These are phyloP conservation scores for Penicillium robsamsonii DNA, from an alignment of 495 filamentous ascomycete genomes.

Conservation along the genomic window DNA sequence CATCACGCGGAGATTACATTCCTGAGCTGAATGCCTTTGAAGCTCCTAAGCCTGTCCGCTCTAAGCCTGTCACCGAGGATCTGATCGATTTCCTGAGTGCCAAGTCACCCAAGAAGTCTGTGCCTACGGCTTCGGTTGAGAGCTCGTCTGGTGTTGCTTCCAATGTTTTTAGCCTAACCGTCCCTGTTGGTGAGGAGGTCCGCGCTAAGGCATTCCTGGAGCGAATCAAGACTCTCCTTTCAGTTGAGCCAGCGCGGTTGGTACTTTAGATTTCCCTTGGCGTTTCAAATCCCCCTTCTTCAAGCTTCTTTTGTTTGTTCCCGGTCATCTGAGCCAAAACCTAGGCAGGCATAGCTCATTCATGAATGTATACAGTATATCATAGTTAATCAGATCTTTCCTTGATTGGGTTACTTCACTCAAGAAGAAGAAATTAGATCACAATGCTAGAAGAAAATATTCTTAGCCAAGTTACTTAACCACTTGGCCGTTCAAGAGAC, in stretches of 20 bases:
- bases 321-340: constrained; percentile 18
- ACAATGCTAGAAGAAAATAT: background rate
- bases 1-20: constrained; percentile 59
- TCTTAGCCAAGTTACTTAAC: background rate
- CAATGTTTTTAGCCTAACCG: constrained; percentile 78
- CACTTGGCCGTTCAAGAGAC: background rate
- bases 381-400: constrained; percentile 34
- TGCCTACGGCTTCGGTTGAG: constrained; percentile 24
- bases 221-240: constrained; percentile 76
- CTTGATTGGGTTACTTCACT: constrained; percentile 12
- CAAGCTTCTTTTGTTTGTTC: constrained; percentile 16
- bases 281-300: constrained; percentile 16
- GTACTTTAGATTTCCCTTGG: constrained; percentile 49
- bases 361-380: constrained; percentile 32
- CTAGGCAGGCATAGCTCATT: constrained; percentile 15
- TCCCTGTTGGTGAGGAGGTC: constrained; percentile 73
- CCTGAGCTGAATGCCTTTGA: constrained; percentile 70
- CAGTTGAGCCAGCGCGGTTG: constrained; percentile 76
- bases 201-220: constrained; percentile 78
- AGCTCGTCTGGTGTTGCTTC: constrained; percentile 42
- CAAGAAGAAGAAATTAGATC: background rate
- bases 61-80: constrained; percentile 46
- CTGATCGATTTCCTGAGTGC: constrained; percentile 76
- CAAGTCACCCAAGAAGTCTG: constrained; percentile 35
- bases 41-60: constrained; percentile 23